Evolutionary conservation across 805 yeast genomes (phyloP), one percentile per base, ranked within the genome.

Genomic region (Candida tallmaniae): DNA sequence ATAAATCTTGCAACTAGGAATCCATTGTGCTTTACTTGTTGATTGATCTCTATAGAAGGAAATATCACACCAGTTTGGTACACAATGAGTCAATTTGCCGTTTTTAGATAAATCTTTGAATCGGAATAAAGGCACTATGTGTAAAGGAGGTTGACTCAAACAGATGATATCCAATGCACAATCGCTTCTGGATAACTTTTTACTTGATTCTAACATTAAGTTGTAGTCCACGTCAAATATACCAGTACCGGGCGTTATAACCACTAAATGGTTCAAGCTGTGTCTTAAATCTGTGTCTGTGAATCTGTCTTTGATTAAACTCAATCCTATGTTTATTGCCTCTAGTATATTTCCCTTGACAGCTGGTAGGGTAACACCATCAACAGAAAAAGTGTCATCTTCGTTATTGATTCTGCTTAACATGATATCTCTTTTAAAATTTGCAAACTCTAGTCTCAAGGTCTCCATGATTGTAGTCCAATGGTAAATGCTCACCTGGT

Each of bases 401-500:
- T 42, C 41, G 10, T 38, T 35, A 25, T 39, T 41, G 19, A 32
- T 30, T 13, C 48, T 42, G 29, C 68, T 71, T 27, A 79, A 60
- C 47, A 82, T 62, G 15, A 90, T 79, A 42, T 86, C 95, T 40
- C 80, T 65, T 45, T 81, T 79, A 49, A 93, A 86, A 40, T 77
- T 77, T 25, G 88, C 79, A 60, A 93, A 93, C 53, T 93, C 98
- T 19, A 76, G 67, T 30, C 97, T 64, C 35, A 93, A 64, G 1
- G 83, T 78, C 15, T 85, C 83, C 97, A 93, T 88, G 37, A 93
- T 89, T 43, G 83, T 82, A 35, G 78, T 83, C 98, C 98, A 93
- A 40, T 84, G 80, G 18, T 81, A 72, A 29, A 88, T 84, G 48
- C 81, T 85, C 13, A 87, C 94, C 55, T 90, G 95, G 54, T 93